Percentiles rank a stretch among this genome's conserved stretches.
phyloP scores from a whole-genome alignment of 2,329 filamentous ascomycete species.

The Sarocladium strictum region DNA sequence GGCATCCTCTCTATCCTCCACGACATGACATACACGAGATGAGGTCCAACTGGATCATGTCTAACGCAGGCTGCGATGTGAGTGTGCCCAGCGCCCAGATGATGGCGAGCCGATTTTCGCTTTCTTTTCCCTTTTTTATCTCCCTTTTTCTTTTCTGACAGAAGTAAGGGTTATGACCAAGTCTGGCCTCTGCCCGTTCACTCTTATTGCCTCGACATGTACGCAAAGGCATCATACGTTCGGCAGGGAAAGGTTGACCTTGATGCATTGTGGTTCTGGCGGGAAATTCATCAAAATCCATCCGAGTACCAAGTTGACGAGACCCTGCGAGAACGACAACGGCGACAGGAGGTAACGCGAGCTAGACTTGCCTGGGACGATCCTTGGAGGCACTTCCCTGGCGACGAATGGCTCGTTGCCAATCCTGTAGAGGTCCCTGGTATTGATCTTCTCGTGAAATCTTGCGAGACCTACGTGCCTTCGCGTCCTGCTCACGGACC shows the following conservation, averaged over 20 bases:
- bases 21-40: not conserved
- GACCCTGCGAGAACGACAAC: too few relatives aligned
- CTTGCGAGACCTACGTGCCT: not conserved
- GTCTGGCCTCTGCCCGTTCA: not conserved
- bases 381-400: not conserved
- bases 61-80: not conserved
- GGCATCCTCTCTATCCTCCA: not conserved
- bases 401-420: constrained; percentile 3
- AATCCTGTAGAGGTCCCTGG: not conserved
- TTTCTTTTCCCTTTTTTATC: too few relatives aligned
- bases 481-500: not conserved
- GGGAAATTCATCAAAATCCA: not conserved
- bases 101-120: too few relatives aligned
- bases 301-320: not conserved
- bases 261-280: constrained; percentile 1
- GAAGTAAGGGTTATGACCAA: too few relatives aligned
- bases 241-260: not conserved
- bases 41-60: not conserved
- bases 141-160: too few relatives aligned
- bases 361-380: not conserved
- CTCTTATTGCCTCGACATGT: constrained; percentile 5
- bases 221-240: not conserved
- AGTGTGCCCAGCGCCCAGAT: too few relatives aligned
- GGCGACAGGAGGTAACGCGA: not conserved
- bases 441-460: not conserved